A percentile compares a stretch with the other conserved stretches of the same genome.
Conservation (phyloP, 225 moss, liverwort and hornwort species). For the Antitrichia curtipendula region DNA sequence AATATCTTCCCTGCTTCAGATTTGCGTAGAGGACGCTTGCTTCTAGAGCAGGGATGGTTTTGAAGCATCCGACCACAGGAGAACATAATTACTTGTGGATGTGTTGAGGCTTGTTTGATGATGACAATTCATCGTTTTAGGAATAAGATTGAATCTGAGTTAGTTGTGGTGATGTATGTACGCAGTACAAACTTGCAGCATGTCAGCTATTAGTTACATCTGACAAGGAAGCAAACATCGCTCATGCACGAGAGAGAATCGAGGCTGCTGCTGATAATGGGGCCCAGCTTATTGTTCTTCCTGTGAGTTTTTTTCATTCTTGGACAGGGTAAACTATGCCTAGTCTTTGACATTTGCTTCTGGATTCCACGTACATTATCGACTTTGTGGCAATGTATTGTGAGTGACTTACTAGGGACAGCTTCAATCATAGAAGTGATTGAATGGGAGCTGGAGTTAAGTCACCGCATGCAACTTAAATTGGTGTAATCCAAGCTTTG, state of each 20-base stretch:
- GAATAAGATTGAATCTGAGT: not conserved
- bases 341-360: not conserved
- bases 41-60: not conserved
- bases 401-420: not conserved
- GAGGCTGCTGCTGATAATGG: constrained; percentile 80
- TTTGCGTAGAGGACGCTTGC: not conserved
- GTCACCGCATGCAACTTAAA: not conserved
- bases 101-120: not conserved
- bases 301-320: constrained; percentile 39
- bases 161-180: not conserved
- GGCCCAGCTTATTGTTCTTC: constrained; percentile 74
- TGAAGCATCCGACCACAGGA: not conserved
- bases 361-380: not conserved
- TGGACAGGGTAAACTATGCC: not conserved
- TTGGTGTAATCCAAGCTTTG: not conserved
- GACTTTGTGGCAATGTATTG: not conserved
- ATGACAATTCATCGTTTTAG: not conserved
- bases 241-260: constrained; percentile 54
- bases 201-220: constrained; percentile 66
- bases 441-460: not conserved
- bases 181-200: constrained; percentile 74
- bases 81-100: not conserved
- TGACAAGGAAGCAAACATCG: constrained; percentile 63
- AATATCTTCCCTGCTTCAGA: not conserved
- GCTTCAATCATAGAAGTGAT: not conserved